phyloP scores from a whole-genome alignment of 78 protist species.

The Reticulomyxa filosa region DNA sequence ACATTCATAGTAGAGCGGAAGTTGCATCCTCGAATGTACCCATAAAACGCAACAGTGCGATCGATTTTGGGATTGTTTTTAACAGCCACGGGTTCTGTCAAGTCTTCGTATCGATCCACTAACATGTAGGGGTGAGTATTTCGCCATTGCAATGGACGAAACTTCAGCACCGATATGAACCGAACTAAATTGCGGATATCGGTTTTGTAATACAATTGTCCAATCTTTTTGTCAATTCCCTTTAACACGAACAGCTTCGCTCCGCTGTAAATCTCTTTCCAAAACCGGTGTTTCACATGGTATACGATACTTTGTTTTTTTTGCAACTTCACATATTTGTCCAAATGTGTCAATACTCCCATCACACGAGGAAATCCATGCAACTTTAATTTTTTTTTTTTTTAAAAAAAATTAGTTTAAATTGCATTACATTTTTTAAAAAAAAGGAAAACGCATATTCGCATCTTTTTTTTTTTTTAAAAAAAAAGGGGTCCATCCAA shows the following conservation, averaged over 20 bases:
- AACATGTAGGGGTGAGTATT: conserved; percentile 76
- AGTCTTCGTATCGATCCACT: conserved; percentile 65
- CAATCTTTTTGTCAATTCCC: no score
- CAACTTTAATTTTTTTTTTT: no score
- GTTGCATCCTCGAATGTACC: conserved; percentile 80
- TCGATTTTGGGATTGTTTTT: not conserved
- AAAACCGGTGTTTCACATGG: conserved; percentile 39
- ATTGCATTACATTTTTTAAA: no score
- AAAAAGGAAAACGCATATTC: no score
- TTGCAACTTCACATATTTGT: conserved; percentile 40
- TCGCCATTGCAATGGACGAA: conserved; percentile 76
- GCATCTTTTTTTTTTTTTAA: no score
- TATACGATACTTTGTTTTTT: conserved; percentile 54
- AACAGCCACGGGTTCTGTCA: conserved; percentile 11
- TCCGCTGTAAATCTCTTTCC: conserved; percentile 89
- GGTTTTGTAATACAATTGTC: no score
- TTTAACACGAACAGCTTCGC: conserved; percentile 86
- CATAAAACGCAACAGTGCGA: not conserved
- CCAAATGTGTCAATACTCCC: conserved; percentile 94
- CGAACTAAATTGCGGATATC: conserved; percentile 84
- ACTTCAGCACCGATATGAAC: conserved; percentile 69
- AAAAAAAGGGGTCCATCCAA: no score
- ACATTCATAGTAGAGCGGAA: conserved; percentile 12
- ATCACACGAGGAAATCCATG: conserved; percentile 91
- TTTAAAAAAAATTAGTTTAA: no score